A percentile compares a stretch with the other conserved stretches of the same genome.
phyloP scores from a whole-genome alignment of 345 rosid species.

The Excoecaria agallocha region DNA sequence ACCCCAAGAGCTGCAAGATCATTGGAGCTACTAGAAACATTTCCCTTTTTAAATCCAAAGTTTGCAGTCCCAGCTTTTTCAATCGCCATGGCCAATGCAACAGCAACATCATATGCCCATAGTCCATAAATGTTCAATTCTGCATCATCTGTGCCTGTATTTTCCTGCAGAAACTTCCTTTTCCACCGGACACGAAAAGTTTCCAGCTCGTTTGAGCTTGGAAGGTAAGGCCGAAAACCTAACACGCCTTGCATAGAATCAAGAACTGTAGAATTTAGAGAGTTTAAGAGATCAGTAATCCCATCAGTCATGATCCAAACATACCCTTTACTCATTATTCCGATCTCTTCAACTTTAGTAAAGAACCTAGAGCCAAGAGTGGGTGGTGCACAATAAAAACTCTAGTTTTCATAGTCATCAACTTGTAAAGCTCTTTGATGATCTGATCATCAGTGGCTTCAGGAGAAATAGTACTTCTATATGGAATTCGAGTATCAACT shows the following conservation, averaged over 20 bases:
- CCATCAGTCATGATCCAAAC: conserved; percentile 42
- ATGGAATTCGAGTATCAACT: conserved; percentile 11
- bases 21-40: background rate
- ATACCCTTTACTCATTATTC: conserved; percentile 35
- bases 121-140: conserved; percentile 29
- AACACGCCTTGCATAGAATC: conserved; percentile 40
- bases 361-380: conserved; percentile 34
- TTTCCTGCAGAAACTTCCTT: conserved; percentile 20
- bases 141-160: conserved; percentile 18
- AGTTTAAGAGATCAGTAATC: background rate
- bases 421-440: conserved; percentile 29
- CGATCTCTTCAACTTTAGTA: conserved; percentile 16
- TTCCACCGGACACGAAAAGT: conserved; percentile 32
- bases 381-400: conserved; percentile 46
- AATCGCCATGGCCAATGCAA: conserved; percentile 38
- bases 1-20: conserved; percentile 18
- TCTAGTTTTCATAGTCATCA: conserved; percentile 50
- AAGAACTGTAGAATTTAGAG: background rate
- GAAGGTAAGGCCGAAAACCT: conserved; percentile 30
- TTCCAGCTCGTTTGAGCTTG: conserved; percentile 16
- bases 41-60: conserved; percentile 2
- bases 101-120: conserved; percentile 43
- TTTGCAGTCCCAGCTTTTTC: conserved; percentile 19
- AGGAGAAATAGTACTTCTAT: conserved; percentile 34
- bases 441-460: conserved; percentile 41